phyloP scores from a whole-genome alignment of 441 rosid genomes.

The Brassica balearica region DNA sequence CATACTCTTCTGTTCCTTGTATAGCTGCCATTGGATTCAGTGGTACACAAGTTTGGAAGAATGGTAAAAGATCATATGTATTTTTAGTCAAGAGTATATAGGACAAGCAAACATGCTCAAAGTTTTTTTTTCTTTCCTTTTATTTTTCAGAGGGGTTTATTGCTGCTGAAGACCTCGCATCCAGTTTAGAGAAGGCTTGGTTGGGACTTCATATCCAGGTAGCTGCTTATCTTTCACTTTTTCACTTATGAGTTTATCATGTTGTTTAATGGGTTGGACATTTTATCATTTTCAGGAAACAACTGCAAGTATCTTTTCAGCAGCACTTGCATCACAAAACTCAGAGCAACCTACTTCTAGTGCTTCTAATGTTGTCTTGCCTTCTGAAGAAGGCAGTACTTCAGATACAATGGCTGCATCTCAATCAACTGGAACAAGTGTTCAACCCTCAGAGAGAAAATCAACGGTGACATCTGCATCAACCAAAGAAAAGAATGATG shows the following conservation, averaged over 20 bases:
- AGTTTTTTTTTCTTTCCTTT: constrained; percentile 23
- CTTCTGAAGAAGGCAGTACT: constrained; percentile 51
- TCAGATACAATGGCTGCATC: constrained; percentile 50
- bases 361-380: constrained; percentile 45
- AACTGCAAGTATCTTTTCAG: constrained; percentile 69
- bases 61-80: constrained; percentile 50
- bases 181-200: constrained; percentile 80
- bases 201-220: constrained; percentile 88
- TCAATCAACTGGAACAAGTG: constrained; percentile 38
- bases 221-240: constrained; percentile 8
- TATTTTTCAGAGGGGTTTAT: constrained; percentile 67
- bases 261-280: background rate
- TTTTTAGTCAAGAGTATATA: background rate
- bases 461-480: constrained; percentile 46
- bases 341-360: constrained; percentile 52
- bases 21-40: constrained; percentile 81
- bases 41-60: constrained; percentile 84
- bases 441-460: constrained; percentile 45
- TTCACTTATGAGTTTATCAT: background rate
- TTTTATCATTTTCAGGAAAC: constrained; percentile 62
- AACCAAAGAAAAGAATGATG: constrained; percentile 40
- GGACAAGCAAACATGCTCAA: constrained; percentile 16
- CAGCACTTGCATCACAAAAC: constrained; percentile 73
- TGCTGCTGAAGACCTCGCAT: constrained; percentile 66
- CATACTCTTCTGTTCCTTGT: constrained; percentile 73